These are phyloP conservation scores for Paramecium biaurelia DNA, from an alignment of 73 alveolate genomes.

Conservation along the genomic window DNA sequence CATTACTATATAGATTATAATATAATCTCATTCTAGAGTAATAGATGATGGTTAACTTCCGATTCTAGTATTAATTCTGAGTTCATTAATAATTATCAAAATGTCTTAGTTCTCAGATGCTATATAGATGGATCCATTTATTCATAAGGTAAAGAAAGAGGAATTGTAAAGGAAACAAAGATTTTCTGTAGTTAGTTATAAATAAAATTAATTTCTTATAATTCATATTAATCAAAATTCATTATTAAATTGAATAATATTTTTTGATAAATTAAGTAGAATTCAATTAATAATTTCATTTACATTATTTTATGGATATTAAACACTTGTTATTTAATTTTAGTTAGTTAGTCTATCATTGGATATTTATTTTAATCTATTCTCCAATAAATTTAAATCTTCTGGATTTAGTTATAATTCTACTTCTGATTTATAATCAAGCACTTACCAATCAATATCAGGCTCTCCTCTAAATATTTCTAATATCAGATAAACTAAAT, in stretches of 20 bases:
- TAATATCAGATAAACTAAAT: background rate
- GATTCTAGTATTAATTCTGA: conserved; percentile 9
- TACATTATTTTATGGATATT: background rate
- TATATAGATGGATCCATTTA: conserved; percentile 27
- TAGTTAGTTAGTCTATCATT: background rate
- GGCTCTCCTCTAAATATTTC: background rate
- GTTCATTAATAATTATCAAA: conserved; percentile 2
- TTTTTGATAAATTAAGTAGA: background rate
- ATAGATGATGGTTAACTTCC: conserved; percentile 60
- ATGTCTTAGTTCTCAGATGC: conserved; percentile 60
- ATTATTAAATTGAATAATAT: too few species aligned
- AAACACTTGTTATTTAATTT: background rate
- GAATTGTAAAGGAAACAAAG: background rate
- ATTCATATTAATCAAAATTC: too few species aligned
- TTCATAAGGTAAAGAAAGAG: conserved; percentile 52
- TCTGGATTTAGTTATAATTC: background rate
- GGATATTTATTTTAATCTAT: background rate
- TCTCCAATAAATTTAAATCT: background rate
- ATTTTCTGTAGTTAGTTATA: conserved; percentile 13
- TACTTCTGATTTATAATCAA: background rate
- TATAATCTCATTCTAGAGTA: conserved; percentile 38
- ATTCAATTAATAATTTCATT: background rate
- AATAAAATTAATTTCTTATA: too few species aligned
- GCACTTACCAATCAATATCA: background rate
- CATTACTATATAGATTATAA: background rate